A percentile compares a stretch with the other conserved stretches of the same genome.
Conservation (phyloP, 306 rosid genomes). For the Canavalia gladiata region DNA sequence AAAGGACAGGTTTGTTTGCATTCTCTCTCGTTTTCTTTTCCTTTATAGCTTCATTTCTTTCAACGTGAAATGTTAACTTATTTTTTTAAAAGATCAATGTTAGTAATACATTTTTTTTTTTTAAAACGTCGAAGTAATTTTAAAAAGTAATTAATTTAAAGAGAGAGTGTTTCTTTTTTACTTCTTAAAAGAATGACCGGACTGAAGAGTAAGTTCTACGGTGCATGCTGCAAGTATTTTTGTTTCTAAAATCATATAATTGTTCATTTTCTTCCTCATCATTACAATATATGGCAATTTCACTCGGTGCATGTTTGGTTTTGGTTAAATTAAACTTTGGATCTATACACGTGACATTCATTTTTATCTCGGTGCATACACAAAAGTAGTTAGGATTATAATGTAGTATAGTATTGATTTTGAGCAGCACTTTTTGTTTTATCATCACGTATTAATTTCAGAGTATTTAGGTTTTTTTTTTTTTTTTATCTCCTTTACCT, state of each 20-base stretch:
- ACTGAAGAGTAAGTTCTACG: no score
- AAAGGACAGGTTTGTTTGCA: constrained; percentile 74
- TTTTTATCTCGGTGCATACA: background rate
- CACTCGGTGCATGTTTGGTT: background rate
- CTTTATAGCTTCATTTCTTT: background rate
- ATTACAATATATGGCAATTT: background rate
- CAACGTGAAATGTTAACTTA: background rate
- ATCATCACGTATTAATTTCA: background rate
- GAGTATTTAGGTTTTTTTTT: background rate
- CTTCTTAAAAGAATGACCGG: no score
- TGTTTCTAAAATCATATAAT: no score
- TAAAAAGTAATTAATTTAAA: no score
- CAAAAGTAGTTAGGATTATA: background rate
- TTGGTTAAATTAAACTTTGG: background rate
- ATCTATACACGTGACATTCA: background rate
- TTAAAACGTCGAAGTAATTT: no score
- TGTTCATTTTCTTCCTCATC: no score
- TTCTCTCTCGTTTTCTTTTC: background rate
- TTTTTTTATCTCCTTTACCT: background rate
- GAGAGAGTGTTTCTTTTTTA: no score
- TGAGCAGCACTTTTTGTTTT: background rate
- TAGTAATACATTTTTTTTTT: no score
- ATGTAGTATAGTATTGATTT: background rate
- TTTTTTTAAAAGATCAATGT: no score
- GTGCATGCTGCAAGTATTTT: no score